Base-by-base conservation (phyloP, 2,329 filamentous ascomycete genomes). In the Leptographium flavum region DNA sequence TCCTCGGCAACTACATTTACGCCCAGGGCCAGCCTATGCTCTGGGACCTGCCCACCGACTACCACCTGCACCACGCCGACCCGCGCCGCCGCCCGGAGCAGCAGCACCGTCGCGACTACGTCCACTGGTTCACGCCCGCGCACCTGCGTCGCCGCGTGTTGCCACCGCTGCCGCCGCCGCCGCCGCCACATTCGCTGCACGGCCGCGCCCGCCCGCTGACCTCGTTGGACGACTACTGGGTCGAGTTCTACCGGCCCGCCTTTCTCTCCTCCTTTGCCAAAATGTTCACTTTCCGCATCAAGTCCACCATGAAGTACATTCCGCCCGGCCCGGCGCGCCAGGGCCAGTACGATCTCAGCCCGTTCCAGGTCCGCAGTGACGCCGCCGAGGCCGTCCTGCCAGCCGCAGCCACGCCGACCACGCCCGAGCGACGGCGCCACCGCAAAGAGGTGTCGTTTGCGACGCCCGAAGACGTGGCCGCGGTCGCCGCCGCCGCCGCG, bases 1-100 rank as follows among this genome's bases (percentile, higher is more conserved):
- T 98, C 57, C 73, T 98, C 1, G 92, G 92, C 7, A 95, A 96
- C 57, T 98, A 98, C 60, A 85, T 88, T 42, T 96, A 87, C 58
- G 66, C 74, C 0, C 79, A 87, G 51, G 87, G 85, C 0, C 82
- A 94, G 58, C 92, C 92, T 0, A 90, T 96, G 86, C 71, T 98
- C 2, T 98, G 92, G 92, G 92, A 98, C 58, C 71, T 98, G 8
- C 73, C 83, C 3, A 94, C 87, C 3, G 92, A 98, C 59, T 95
- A 96, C 63, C 94, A 96, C 56, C 77, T 98, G 7, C 92, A 98
- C 57, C 90, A 98, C 56, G 79, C 81, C 30, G 74, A 93, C 59
- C 92, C 92, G 0, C 75, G 82, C 43, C 69, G 71, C 5, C 90
- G 83, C 76, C 73, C 80, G 3, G 60, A 61, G 4, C 38, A 11